These are phyloP conservation scores for Lasiodiplodia theobromae DNA, from an alignment of 2,329 filamentous ascomycete genomes.

Conservation along the genomic window DNA sequence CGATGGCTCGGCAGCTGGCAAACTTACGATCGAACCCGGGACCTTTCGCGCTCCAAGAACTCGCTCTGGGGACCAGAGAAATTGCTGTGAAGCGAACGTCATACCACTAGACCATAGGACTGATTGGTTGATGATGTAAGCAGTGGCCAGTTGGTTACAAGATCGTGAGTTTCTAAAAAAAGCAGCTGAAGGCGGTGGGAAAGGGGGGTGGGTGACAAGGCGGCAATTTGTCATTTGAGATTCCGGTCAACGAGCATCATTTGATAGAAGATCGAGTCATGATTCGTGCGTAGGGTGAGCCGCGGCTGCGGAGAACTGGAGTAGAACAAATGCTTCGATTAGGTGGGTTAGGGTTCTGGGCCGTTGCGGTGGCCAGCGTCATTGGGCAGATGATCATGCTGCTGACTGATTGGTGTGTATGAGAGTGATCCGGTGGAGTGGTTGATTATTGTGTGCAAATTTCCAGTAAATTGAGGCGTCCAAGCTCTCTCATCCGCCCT, in stretches of 20 bases:
- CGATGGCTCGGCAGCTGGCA: not conserved
- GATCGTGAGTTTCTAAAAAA: not conserved
- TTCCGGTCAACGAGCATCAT: not conserved
- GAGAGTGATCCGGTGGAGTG: slow-evolving; percentile 10
- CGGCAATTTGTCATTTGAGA: not conserved
- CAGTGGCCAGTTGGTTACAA: not conserved
- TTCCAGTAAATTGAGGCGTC: slow-evolving; percentile 24
- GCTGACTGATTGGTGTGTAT: slow-evolving; percentile 21
- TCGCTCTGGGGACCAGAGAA: not conserved
- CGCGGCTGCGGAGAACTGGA: not conserved
- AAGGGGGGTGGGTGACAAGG: not conserved
- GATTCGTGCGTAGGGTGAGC: too few relatives aligned
- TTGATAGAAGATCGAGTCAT: not conserved
- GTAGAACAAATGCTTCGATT: not conserved
- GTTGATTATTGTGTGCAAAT: slow-evolving; percentile 25
- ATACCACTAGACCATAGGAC: slow-evolving; percentile 29
- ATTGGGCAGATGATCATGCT: slow-evolving; percentile 6
- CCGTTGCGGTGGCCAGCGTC: not conserved
- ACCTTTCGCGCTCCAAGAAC: slow-evolving; percentile 27
- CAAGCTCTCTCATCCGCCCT: slow-evolving; percentile 8
- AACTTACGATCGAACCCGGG: slow-evolving; percentile 28
- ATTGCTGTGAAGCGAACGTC: slow-evolving; percentile 28
- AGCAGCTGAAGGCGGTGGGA: not conserved
- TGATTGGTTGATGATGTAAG: slow-evolving; percentile 24
- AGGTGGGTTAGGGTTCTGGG: not conserved